Percentiles rank a stretch among this genome's conserved stretches.
These are phyloP conservation scores for Ustilago sp. DNA, from an alignment of 1,284 basidiomycete species.

Conservation along the genomic window DNA sequence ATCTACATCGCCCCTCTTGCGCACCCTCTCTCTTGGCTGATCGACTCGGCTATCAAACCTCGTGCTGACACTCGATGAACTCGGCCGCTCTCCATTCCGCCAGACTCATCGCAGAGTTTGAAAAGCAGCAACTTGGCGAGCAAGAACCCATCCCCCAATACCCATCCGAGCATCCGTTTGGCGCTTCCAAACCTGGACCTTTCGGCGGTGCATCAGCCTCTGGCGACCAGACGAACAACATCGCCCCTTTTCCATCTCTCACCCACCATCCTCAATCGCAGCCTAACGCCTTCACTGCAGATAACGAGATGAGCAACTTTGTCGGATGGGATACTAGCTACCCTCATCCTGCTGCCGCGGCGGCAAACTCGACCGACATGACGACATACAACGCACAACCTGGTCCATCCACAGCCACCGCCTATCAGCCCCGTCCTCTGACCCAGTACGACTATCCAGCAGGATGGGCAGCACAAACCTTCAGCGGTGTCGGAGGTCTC, in stretches of 20 bases:
- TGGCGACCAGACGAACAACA: neutral
- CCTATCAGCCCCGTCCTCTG: slow-evolving; percentile 29
- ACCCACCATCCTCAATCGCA: neutral
- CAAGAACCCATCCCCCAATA: slow-evolving; percentile 6
- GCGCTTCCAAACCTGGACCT: slow-evolving; percentile 23
- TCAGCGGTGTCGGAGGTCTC: slow-evolving; percentile 30
- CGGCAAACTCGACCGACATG: slow-evolving; percentile 5
- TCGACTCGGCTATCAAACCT: neutral
- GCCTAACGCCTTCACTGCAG: slow-evolving; percentile 10
- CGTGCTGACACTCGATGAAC: slow-evolving; percentile 26
- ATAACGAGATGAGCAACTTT: slow-evolving; percentile 31
- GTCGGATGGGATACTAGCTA: slow-evolving; percentile 25
- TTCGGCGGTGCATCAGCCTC: slow-evolving; percentile 33
- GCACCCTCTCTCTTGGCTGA: neutral
- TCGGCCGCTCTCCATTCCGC: slow-evolving; percentile 40
- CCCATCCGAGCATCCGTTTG: slow-evolving; percentile 48
- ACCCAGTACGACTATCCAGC: slow-evolving; percentile 49
- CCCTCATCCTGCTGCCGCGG: slow-evolving; percentile 12
- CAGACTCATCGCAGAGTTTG: slow-evolving; percentile 51
- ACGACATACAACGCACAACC: neutral
- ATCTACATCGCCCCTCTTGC: no score
- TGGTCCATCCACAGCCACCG: slow-evolving; percentile 10
- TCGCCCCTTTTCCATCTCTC: neutral
- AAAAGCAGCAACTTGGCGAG: slow-evolving; percentile 25
- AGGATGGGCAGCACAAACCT: slow-evolving; percentile 50